Evolutionary conservation across 164 flowering plant species (phyloP), one percentile per base, ranked within the genome.

Genomic region (Vitis rotundifolia): DNA sequence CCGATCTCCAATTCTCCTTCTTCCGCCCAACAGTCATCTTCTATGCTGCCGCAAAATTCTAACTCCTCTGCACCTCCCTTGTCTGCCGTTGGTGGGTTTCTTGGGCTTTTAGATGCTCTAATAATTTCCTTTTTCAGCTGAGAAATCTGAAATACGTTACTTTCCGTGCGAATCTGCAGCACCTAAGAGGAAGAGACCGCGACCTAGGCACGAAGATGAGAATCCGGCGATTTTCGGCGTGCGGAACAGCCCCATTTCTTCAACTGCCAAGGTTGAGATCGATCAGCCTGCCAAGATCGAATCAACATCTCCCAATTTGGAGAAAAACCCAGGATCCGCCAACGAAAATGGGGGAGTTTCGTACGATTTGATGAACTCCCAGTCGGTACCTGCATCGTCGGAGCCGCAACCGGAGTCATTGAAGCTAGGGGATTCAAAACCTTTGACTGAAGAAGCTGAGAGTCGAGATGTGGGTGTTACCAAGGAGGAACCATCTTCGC

Each of bases 131-230:
- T 57, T 15, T 18, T 15, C 60, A 15, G n/a, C 60, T 13, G 60
- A 9, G 13, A 12, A 12, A 44, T 18, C 44, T n/a, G 70, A 8
- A 49, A 13, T 28, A 61, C 11, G 15, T 55, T 19, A 9, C 5
- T 61, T 76, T 50, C 60, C 49, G 15, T 26, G n/a, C 5, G 13
- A 64, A 56, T 75, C 50, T 78, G 78, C 84, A 91, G 97, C 93
- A 18, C 97, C 98, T 3, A 93, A 91, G 89, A 88, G 98, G 80
- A 96, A 92, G 67, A 85, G 79, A 69, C 97, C 98, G 8, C 77
- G 98, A 14, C 91, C 87, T 1, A 82, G 80, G 75, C 73, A 72
- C 31, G 89, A 85, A 5, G 95, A 88, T 6, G 98, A 89, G 54
- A 85, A 68, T 61, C 75, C 78, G 1, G 29, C 65, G 1, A 55